A percentile compares a stretch with the other conserved stretches of the same genome.
phyloP scores from a whole-genome alignment of 768 basidiomycete genomes.

The Phylloporus sp. region DNA sequence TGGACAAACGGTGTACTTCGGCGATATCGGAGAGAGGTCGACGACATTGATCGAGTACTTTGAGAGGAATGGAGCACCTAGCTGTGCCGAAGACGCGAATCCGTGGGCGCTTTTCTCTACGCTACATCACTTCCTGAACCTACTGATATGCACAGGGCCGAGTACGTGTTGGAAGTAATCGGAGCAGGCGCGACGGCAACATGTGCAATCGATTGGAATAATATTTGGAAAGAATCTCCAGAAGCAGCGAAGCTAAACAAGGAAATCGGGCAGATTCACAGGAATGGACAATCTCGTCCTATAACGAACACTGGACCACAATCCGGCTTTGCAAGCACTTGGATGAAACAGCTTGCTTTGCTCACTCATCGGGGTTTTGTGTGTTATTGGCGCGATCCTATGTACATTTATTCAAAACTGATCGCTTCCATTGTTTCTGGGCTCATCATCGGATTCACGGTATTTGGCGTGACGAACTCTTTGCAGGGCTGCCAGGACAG shows the following conservation, averaged over 20 bases:
- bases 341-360: constrained; percentile 33
- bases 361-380: constrained; percentile 31
- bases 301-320: constrained; percentile 19
- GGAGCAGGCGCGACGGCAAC: constrained; percentile 53
- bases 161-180: constrained; percentile 50
- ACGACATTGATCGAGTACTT: constrained; percentile 22
- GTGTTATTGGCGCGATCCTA: constrained; percentile 40
- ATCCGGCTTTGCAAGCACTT: constrained; percentile 36
- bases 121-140: not conserved
- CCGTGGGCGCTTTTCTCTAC: constrained; percentile 14
- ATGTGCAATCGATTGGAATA: constrained; percentile 45
- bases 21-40: constrained; percentile 33
- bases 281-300: constrained; percentile 30
- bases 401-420: constrained; percentile 39
- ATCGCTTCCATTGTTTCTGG: constrained; percentile 32
- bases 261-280: constrained; percentile 43
- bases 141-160: constrained; percentile 31
- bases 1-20: constrained; percentile 70
- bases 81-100: constrained; percentile 18
- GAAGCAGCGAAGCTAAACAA: constrained; percentile 36
- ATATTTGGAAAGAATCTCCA: constrained; percentile 43
- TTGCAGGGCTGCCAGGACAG: constrained; percentile 42
- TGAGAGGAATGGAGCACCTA: constrained; percentile 19
- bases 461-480: constrained; percentile 33
- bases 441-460: constrained; percentile 42